Base-by-base conservation (phyloP, 2,329 filamentous ascomycete species). In the Aureobasidium vineae region DNA sequence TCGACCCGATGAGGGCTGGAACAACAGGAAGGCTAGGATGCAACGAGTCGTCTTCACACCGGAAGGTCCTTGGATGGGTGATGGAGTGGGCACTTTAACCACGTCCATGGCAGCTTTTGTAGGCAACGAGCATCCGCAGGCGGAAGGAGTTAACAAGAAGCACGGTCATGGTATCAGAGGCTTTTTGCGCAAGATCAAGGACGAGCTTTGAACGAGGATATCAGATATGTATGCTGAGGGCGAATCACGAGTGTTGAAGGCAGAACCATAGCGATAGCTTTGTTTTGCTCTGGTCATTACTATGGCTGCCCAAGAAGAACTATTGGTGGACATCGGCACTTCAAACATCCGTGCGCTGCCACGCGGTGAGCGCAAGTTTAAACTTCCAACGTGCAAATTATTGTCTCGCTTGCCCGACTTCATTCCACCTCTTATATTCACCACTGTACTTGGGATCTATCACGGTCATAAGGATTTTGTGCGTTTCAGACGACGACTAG, bases 21-120 rank as follows among this genome's bases (percentile, higher is more conserved):
- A 77, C n/a, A 78, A 78, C 7, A 68, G 80, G 21, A 81, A 78
- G 69, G 79, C 78, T 60, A 73, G 80, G 26, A 72, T 79, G 67
- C 80, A 81, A 74, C 74, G 79, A 52, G 78, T 82, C 15, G 45
- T 67, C 13, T 78, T 75, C 69, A 72, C 67, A 2, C 52, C 71
- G 1, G 70, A 75, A 0, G 79, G 79, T 0, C 79, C 79, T 5
- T 77, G 74, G 59, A 81, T 81, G 79, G 79, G 79, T 0, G 74
- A 70, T 3, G 74, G 73, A 8, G 75, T 79, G 54, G 79, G 79
- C 0, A 63, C 71, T 40, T 72, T 74, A 43, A 77, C 76, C 54
- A 68, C 41, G 10, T 36, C 26, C 3, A 61, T 60, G 45, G 23
- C 33, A n/a, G 36, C 26, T n/a, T 53, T 66, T 21, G 56, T 59